These are phyloP conservation scores for Clavispora fructus DNA, from an alignment of 805 yeast genomes.

Conservation along the genomic window DNA sequence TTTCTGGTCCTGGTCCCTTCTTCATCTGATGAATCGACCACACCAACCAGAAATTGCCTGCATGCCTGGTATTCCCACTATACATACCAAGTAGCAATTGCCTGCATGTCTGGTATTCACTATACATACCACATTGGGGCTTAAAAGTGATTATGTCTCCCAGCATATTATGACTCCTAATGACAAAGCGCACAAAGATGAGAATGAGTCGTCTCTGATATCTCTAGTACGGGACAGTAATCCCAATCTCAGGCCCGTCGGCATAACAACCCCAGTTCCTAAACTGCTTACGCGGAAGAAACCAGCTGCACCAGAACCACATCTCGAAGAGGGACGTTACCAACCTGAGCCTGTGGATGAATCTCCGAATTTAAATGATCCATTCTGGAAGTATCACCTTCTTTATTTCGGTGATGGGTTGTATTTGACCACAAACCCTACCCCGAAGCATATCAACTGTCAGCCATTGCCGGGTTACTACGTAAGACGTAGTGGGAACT, in stretches of 20 bases:
- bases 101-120: background rate
- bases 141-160: background rate
- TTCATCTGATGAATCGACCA: too few species aligned
- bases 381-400: slow-evolving; percentile 61
- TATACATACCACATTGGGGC: background rate
- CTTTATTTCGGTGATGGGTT: slow-evolving; percentile 48
- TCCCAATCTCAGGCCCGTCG: slow-evolving; percentile 1
- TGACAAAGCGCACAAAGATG: background rate
- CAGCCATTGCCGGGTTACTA: slow-evolving; percentile 61
- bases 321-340: background rate
- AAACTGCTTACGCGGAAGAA: slow-evolving; percentile 5
- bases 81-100: background rate
- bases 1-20: too few species aligned
- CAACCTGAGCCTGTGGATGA: background rate
- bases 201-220: background rate
- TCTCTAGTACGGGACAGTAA: background rate
- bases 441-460: slow-evolving; percentile 51
- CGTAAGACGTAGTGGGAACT: slow-evolving; percentile 20
- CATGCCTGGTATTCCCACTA: too few species aligned
- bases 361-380: slow-evolving; percentile 13
- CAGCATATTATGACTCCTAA: background rate
- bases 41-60: too few species aligned
- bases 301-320: slow-evolving; percentile 8
- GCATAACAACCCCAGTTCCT: background rate
- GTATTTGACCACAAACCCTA: slow-evolving; percentile 66